Base-by-base conservation (phyloP, 1,284 basidiomycete genomes). In the Pseudozyma sp. region DNA sequence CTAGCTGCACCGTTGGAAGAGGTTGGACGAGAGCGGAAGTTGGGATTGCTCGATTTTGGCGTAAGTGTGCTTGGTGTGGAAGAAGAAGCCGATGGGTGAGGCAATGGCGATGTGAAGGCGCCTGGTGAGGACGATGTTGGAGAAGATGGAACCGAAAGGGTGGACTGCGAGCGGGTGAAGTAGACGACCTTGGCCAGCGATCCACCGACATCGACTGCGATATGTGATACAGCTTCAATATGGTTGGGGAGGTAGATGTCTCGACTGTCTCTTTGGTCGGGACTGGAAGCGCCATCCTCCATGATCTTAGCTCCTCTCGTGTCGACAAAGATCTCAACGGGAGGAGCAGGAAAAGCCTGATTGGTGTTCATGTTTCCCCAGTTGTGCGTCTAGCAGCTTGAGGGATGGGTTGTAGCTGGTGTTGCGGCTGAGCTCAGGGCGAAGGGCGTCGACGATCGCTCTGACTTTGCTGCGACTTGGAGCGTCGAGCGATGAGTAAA, bases 121-220 rank as follows among this genome's bases (percentile, higher is more conserved):
- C 52, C 35, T 36, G 61, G 56, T 19, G 61, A 57, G 21, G 52
- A 39, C 44, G 42, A 18, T 25, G 59, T 39, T 31, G 59, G 58
- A 35, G 71, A 73, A 13, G 52, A 49, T 6, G 62, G 59, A 25
- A 59, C 11, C 18, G 75, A 59, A 14, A 70, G 52, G 39, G 51
- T 40, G 21, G 68, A 72, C 13, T 68, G 68, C 14, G 74, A 68
- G 21, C 71, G 91, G 59, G 93, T 91, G 86, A 99, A 99, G 87
- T 98, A 99, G 79, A 98, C 94, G 61, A 99, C 93, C 86, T 99
- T 99, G 69, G 96, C 96, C 13, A 99, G 88, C 5, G 95, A 98
- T 39, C 96, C 96, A 42, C 97, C 96, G 81, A 99, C 80, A 52
- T 85, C 83, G 18, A 85, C 72, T 40, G 83, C 83, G 42, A 85